Percentiles rank a stretch among this genome's conserved stretches.
phyloP scores from a whole-genome alignment of 2,329 filamentous ascomycete genomes.

The Botryosphaeria dothidea region DNA sequence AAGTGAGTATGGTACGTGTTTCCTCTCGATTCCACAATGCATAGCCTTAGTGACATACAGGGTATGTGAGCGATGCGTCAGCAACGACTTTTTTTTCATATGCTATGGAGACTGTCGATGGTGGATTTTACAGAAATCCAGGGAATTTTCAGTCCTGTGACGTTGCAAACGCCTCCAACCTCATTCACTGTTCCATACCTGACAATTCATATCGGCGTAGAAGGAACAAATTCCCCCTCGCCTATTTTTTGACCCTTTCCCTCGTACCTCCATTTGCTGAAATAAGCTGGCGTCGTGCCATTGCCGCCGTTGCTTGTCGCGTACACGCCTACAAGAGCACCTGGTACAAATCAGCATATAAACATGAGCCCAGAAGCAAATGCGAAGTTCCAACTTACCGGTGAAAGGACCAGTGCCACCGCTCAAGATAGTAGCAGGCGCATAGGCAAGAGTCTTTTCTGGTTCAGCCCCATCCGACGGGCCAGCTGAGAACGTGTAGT shows the following conservation, averaged over 20 bases:
- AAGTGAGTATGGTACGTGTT: too few relatives aligned
- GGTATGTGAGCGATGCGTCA: too few relatives aligned
- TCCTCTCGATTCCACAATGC: too few relatives aligned
- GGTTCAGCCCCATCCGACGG: slow-evolving; percentile 21
- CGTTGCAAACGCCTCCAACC: too few relatives aligned
- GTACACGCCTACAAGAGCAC: slow-evolving; percentile 55
- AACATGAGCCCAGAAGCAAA: background rate
- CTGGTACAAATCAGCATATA: slow-evolving; percentile 27
- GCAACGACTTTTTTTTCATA: too few relatives aligned
- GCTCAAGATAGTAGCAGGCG: slow-evolving; percentile 31
- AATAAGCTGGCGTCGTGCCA: slow-evolving; percentile 47
- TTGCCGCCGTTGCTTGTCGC: slow-evolving; percentile 54
- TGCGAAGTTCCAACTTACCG: background rate
- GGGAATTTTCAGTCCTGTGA: too few relatives aligned
- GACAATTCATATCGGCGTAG: background rate
- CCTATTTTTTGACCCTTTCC: slow-evolving; percentile 25
- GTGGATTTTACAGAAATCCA: too few relatives aligned
- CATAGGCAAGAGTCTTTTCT: slow-evolving; percentile 25
- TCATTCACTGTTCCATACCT: too few relatives aligned
- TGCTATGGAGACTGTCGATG: too few relatives aligned
- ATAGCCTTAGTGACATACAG: too few relatives aligned
- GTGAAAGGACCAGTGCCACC: slow-evolving; percentile 27
- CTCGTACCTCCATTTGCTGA: slow-evolving; percentile 51
- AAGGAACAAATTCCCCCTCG: slow-evolving; percentile 42
- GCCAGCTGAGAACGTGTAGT: slow-evolving; percentile 41